These are phyloP conservation scores for Lagenaria siceraria DNA, from an alignment of 306 rosid genomes.

Conservation along the genomic window DNA sequence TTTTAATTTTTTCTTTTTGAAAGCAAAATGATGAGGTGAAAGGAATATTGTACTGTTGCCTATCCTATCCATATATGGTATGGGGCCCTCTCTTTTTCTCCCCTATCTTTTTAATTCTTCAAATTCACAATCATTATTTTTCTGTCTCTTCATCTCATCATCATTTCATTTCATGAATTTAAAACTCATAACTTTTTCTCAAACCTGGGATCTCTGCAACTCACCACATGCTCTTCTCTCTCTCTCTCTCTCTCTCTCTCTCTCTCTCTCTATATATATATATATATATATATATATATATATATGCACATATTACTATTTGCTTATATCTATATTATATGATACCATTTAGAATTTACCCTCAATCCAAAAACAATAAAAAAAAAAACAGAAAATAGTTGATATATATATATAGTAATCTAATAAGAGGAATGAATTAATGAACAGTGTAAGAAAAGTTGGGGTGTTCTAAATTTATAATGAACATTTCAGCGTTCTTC, in stretches of 20 bases:
- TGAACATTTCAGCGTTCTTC: neutral
- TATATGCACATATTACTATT: no score
- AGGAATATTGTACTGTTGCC: neutral
- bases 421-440: no score
- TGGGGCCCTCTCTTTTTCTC: neutral
- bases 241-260: no score
- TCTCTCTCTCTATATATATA: no score
- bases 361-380: no score
- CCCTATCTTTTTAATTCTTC: neutral
- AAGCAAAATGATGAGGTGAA: slow-evolving; percentile 1
- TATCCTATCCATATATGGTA: neutral
- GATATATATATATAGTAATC: no score
- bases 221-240: neutral
- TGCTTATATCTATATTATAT: no score
- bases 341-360: no score
- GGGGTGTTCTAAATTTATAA: no score
- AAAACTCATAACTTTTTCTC: neutral
- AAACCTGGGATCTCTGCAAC: neutral
- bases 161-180: neutral
- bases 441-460: no score
- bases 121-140: neutral
- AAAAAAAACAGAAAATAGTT: no score
- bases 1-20: neutral
- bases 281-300: no score
- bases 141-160: slow-evolving; percentile 7